Evolutionary conservation across 305 asterid genomes (phyloP).

Genomic region (Fraxinus velutina): DNA sequence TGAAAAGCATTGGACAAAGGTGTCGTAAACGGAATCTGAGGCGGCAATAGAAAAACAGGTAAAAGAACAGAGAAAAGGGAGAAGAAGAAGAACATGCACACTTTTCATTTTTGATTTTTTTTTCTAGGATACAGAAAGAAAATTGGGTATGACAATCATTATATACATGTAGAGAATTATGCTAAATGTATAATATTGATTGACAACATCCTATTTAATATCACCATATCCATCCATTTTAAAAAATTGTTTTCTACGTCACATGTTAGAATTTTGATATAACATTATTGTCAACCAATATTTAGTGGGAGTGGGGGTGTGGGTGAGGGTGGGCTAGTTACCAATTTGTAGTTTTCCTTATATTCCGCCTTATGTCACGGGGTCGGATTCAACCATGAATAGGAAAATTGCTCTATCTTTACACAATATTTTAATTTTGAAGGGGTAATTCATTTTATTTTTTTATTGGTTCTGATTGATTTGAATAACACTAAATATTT

Average conservation of each 20-base stretch:
- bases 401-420: background rate
- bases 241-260: too few relatives aligned
- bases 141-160: background rate
- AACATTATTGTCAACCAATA: too few relatives aligned
- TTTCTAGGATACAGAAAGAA: background rate
- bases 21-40: constrained; percentile 3
- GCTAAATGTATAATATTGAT: too few relatives aligned
- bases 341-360: background rate
- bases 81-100: background rate
- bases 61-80: background rate
- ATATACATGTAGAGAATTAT: background rate
- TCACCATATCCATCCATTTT: too few relatives aligned
- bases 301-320: background rate
- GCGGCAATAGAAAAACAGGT: background rate
- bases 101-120: background rate
- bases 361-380: background rate
- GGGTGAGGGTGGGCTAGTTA: background rate
- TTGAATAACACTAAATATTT: background rate
- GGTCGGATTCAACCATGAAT: background rate
- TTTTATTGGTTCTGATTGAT: background rate
- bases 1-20: constrained; percentile 10
- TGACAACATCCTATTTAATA: too few relatives aligned
- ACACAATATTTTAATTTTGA: background rate
- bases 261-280: too few relatives aligned
- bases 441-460: background rate